These are phyloP conservation scores for Zalerion maritima DNA, from an alignment of 495 filamentous ascomycete genomes.

Conservation along the genomic window DNA sequence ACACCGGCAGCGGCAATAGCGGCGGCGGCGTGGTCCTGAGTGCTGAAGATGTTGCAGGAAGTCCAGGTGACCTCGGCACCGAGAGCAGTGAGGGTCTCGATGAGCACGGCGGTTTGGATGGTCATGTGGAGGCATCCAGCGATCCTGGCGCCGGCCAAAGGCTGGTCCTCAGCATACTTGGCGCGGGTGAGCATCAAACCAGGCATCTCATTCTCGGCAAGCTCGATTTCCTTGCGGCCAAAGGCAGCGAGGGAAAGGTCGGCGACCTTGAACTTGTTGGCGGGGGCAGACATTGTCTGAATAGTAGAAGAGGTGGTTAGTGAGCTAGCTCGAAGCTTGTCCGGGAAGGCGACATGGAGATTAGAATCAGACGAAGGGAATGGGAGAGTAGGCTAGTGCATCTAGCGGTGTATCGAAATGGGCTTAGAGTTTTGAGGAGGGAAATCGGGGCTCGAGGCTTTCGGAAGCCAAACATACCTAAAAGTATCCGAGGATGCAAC, in stretches of 20 bases:
- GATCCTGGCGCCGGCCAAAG: slow-evolving; percentile 74
- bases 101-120: slow-evolving; percentile 97
- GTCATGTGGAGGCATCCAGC: slow-evolving; percentile 99
- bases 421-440: too few relatives aligned
- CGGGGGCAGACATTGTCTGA: slow-evolving; percentile 57
- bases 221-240: slow-evolving; percentile 95
- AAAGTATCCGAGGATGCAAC: background rate
- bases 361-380: too few relatives aligned
- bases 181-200: slow-evolving; percentile 88
- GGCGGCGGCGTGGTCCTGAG: slow-evolving; percentile 95
- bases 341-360: too few relatives aligned
- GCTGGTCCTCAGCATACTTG: slow-evolving; percentile 89
- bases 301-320: background rate
- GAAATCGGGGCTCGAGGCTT: background rate
- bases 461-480: background rate
- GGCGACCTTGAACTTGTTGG: slow-evolving; percentile 91
- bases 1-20: slow-evolving; percentile 90
- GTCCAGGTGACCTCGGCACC: slow-evolving; percentile 98
- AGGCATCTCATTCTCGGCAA: slow-evolving; percentile 97
- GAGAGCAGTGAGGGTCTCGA: slow-evolving; percentile 86
- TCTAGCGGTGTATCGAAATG: too few relatives aligned
- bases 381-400: too few relatives aligned
- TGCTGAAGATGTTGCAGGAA: slow-evolving; percentile 98
- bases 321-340: too few relatives aligned
- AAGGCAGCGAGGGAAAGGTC: slow-evolving; percentile 97